Conservation (phyloP, 306 rosid species). For the Casuarina cunninghamiana region DNA sequence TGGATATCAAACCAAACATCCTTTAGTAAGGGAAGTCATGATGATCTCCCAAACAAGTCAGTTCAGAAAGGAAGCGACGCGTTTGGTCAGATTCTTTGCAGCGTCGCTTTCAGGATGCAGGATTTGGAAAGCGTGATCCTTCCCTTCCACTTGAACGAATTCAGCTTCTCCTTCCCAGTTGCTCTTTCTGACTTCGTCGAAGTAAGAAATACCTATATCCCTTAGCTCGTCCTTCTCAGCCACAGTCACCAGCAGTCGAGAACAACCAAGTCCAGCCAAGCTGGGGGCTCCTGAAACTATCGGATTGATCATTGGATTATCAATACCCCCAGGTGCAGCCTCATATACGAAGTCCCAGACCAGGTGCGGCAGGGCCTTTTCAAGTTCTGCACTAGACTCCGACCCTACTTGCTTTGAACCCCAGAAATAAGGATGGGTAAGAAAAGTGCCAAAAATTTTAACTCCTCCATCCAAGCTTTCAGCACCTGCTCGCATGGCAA, state of each 20-base stretch:
- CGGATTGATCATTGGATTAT: slow-evolving; percentile 43
- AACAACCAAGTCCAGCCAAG: slow-evolving; percentile 40
- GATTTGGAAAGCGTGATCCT: slow-evolving; percentile 37
- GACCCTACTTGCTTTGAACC: slow-evolving; percentile 37
- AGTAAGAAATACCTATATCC: slow-evolving; percentile 41
- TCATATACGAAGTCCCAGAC: slow-evolving; percentile 46
- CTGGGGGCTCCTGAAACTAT: slow-evolving; percentile 33
- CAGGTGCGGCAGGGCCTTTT: neutral
- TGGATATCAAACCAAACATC: too few relatives aligned
- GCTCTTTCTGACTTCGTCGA: slow-evolving; percentile 32
- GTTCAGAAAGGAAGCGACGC: slow-evolving; percentile 38
- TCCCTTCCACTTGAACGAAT: slow-evolving; percentile 29
- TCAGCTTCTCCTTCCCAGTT: slow-evolving; percentile 46
- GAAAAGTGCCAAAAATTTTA: slow-evolving; percentile 33
- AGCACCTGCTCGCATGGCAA: slow-evolving; percentile 44
- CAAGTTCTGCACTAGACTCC: slow-evolving; percentile 15
- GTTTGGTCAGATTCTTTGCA: slow-evolving; percentile 17
- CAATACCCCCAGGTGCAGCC: slow-evolving; percentile 31
- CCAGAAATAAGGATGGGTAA: slow-evolving; percentile 43
- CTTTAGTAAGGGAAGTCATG: too few relatives aligned
- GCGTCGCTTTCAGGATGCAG: neutral
- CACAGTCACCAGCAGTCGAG: slow-evolving; percentile 30
- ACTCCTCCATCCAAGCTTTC: slow-evolving; percentile 40
- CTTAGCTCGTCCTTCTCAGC: slow-evolving; percentile 27
- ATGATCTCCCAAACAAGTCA: neutral